Evolutionary conservation across 1,284 basidiomycete genomes (phyloP), one percentile per base, ranked within the genome.

Genomic region (Naganishia sp.): DNA sequence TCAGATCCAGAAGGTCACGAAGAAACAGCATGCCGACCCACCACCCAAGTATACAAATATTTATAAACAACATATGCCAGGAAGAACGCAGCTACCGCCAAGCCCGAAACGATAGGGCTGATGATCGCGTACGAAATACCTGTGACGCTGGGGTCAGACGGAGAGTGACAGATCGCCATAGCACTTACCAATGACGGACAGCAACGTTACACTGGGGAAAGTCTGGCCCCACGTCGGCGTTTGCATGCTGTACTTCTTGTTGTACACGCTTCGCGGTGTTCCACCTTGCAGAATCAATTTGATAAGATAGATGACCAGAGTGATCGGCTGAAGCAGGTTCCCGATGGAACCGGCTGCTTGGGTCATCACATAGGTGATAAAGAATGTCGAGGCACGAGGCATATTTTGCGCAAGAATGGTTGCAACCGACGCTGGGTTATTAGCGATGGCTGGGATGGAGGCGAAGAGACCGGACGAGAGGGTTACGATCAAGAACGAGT

Each of bases 91-190:
- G 85, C 83, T 65, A 86, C 86, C 2, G 92, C 88, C 56, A 99
- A 87, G 17, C 94, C 94, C 74, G 92, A 95, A 81, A 97, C 90
- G 74, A 99, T 85, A 0, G 95, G 95, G 1, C 92, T 88, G 72
- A 99, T 95, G 76, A 96, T 85, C 58, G 88, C 89, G 81, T 99
- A 99, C 3, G 86, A 87, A 69, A 87, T 82, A 58, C 82, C 83
- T 74, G 84, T 1, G 15, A 18, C 47, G 39, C 35, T 28, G 17
- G 61, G 43, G 9, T 32, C 25, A 21, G 39, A 52, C 11, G 35
- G 10, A 3, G 39, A 73, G 73, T 25, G 75, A 73, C 56, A 71
- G 65, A n/a, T 68, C 51, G 21, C 68, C 23, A 49, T 53, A 39
- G 88, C 42, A 84, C 88, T 72, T 68, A 90, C 89, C 84, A 77